These are phyloP conservation scores for Talaromyces sp. DNA, from an alignment of 2,329 filamentous ascomycete species.

Conservation along the genomic window DNA sequence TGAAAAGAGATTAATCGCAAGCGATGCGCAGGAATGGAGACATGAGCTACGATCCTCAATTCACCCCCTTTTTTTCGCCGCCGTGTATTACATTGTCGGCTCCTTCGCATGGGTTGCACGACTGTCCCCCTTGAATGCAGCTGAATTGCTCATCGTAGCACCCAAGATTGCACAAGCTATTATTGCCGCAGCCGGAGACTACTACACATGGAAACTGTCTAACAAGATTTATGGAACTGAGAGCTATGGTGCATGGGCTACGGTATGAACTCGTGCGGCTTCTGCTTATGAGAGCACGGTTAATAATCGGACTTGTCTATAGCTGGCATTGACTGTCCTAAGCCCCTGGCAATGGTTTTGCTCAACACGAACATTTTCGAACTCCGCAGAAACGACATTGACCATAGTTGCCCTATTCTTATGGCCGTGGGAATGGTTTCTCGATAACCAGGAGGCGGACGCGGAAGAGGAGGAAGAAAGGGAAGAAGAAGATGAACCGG, in stretches of 20 bases:
- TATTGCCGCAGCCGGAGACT: conserved; percentile 75
- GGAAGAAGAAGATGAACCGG: conserved; percentile 2
- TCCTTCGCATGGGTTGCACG: conserved; percentile 38
- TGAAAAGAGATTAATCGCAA: neutral
- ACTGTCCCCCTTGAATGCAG: conserved; percentile 54
- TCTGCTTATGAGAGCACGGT: neutral
- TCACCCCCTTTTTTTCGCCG: conserved; percentile 83
- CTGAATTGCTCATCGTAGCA: conserved; percentile 65
- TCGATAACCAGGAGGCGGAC: conserved; percentile 44
- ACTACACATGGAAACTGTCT: conserved; percentile 81
- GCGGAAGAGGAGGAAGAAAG: conserved; percentile 33
- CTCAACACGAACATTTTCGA: conserved; percentile 88
- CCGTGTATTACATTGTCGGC: conserved; percentile 64
- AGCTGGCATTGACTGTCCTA: conserved; percentile 67
- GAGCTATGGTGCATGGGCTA: conserved; percentile 62
- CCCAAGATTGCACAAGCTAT: conserved; percentile 74
- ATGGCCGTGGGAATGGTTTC: conserved; percentile 79
- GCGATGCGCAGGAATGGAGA: conserved; percentile 75
- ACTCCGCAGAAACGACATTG: conserved; percentile 85
- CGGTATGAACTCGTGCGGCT: conserved; percentile 50
- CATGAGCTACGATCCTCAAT: conserved; percentile 82
- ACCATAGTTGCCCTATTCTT: conserved; percentile 74
- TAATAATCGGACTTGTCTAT: conserved; percentile 13
- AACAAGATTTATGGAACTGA: conserved; percentile 66
- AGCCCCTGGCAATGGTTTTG: conserved; percentile 98